Evolutionary conservation across 495 filamentous ascomycete genomes (phyloP).

Genomic region (Penicillium ucsense): DNA sequence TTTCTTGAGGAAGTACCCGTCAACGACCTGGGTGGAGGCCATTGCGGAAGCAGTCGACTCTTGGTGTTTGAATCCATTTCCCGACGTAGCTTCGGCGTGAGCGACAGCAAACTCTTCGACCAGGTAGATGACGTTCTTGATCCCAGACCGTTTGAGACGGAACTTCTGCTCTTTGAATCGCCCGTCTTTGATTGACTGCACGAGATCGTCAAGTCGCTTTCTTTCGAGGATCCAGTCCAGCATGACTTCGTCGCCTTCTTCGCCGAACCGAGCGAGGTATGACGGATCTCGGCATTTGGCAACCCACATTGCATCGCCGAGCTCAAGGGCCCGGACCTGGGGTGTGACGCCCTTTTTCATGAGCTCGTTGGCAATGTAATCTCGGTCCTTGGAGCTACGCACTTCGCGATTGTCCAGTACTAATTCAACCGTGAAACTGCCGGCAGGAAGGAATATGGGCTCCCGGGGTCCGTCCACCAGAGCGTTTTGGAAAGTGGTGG

Average conservation of each 20-base stretch:
- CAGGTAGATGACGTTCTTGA: conserved; percentile 72
- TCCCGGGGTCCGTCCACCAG: conserved; percentile 10
- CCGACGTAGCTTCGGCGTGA: conserved; percentile 17
- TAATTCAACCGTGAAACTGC: conserved; percentile 62
- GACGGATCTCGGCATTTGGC: conserved; percentile 55
- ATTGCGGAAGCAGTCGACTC: conserved; percentile 67
- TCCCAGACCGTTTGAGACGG: conserved; percentile 57
- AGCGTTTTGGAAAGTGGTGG: background rate
- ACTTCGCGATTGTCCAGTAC: conserved; percentile 73
- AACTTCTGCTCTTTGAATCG: conserved; percentile 85
- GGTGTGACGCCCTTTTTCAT: conserved; percentile 54
- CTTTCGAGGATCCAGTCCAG: conserved; percentile 78
- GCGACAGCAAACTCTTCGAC: conserved; percentile 62
- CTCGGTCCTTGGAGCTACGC: conserved; percentile 63
- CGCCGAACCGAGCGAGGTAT: conserved; percentile 44
- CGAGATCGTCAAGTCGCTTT: conserved; percentile 73
- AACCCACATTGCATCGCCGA: conserved; percentile 77
- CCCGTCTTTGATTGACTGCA: conserved; percentile 72
- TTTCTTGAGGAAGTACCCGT: conserved; percentile 73
- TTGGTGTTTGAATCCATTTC: conserved; percentile 40
- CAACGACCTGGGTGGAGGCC: conserved; percentile 69
- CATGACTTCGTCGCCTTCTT: conserved; percentile 64
- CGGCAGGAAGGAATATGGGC: conserved; percentile 52
- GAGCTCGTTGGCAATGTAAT: conserved; percentile 69
- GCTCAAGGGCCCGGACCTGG: conserved; percentile 55